phyloP scores from a whole-genome alignment of 306 rosid species.

The Quercus berberidifolia region DNA sequence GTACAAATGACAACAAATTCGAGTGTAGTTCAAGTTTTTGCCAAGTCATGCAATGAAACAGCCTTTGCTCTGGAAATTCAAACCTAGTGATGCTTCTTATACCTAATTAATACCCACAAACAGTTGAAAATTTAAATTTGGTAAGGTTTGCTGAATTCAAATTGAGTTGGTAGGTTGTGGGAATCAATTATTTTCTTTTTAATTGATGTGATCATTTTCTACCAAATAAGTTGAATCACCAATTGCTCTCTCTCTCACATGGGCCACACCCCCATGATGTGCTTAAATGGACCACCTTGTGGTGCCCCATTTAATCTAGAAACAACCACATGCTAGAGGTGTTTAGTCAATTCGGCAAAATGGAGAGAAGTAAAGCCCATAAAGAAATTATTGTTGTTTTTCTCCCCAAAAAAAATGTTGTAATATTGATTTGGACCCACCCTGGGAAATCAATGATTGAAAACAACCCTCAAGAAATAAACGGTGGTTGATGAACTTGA shows the following conservation, averaged over 20 bases:
- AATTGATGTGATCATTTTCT: background rate
- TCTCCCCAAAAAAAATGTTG: too few species aligned
- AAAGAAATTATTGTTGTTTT: background rate
- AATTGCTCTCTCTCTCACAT: background rate
- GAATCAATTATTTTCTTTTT: background rate
- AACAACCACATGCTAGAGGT: slow-evolving; percentile 27
- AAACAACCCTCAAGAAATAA: background rate
- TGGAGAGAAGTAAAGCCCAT: background rate
- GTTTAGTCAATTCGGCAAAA: background rate
- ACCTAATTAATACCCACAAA: too few species aligned
- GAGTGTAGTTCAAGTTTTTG: too few species aligned
- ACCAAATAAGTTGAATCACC: slow-evolving; percentile 3
- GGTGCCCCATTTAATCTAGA: slow-evolving; percentile 20
- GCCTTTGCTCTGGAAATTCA: too few species aligned
- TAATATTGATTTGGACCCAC: background rate
- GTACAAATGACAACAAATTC: too few species aligned
- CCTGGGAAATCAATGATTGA: background rate
- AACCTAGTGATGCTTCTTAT: too few species aligned
- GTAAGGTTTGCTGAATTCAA: slow-evolving; percentile 11
- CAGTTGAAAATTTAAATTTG: background rate
- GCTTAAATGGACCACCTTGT: slow-evolving; percentile 16
- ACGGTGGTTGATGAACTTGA: background rate
- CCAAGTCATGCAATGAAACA: too few species aligned
- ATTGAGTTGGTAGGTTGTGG: slow-evolving; percentile 18
- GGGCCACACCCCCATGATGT: slow-evolving; percentile 18